Evolutionary conservation across 208 protist species (phyloP), one percentile per base, ranked within the genome.

Genomic region (Leishmania tarentolae): DNA sequence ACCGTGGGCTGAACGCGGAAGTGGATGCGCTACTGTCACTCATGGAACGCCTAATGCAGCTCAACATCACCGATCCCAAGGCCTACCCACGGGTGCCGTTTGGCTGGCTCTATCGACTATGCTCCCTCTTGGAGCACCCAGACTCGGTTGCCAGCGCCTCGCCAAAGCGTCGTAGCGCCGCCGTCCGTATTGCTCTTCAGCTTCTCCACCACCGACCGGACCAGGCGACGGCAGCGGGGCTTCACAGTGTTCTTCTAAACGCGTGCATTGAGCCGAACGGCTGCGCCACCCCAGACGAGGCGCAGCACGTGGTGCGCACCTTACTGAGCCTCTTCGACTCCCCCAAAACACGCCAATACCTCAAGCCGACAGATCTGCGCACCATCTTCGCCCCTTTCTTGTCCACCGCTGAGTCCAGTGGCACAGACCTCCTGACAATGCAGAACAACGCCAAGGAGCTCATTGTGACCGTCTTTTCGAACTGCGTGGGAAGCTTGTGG

Each of bases 401-500:
- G 28, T 80, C 80, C 57, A 84, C 85, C 35, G 63, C 81, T 35
- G 63, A 80, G 46, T 79, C 76, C 69, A 76, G 81, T 35, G 75
- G 50, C 21, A 59, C 84, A 9, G 83, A 86, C 5, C 82, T 88
- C 52, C 66, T 96, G 56, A 75, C 84, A 6, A 80, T 84, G 76
- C 87, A 96, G 82, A 96, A 98, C 87, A 89, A 85, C 57, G 91
- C 92, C 19, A 95, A 93, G 79, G 92, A 97, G 37, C 83, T 95
- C 40, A 87, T 98, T 56, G 86, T 88, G 42, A 83, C 90, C 81
- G 40, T 97, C n/a, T 80, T 98, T 78, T 88, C 83, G 56, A 92
- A 86, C 28, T 96, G 93, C 88, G 85, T 94, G 4, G 95, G 95
- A 74, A 87, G 88, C 69, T 71, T 96, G 15, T 97, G 93, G 93